Evolutionary conservation across 805 yeast species (phyloP).

Genomic region (Candida multigemmis): DNA sequence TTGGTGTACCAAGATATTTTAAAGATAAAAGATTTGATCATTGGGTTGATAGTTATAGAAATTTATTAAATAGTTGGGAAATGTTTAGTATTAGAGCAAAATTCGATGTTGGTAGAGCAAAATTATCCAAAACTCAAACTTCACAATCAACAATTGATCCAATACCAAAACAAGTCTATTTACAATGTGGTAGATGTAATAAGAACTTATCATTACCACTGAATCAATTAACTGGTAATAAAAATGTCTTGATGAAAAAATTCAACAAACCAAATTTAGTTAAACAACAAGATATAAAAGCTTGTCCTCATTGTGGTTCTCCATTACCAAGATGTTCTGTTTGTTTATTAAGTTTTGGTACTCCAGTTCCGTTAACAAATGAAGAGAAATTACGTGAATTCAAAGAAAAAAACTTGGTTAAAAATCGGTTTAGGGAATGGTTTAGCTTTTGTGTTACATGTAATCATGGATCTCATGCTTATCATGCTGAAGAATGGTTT

Average conservation of each 20-base stretch:
- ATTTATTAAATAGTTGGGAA: conserved; percentile 70
- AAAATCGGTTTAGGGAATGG: conserved; percentile 61
- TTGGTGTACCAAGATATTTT: conserved; percentile 80
- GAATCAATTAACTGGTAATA: conserved; percentile 6
- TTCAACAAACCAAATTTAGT: conserved; percentile 17
- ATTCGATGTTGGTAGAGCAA: conserved; percentile 73
- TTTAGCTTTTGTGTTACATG: conserved; percentile 87
- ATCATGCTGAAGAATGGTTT: conserved; percentile 96
- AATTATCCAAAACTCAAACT: conserved; percentile 43
- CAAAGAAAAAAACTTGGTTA: conserved; percentile 13
- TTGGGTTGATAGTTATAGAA: conserved; percentile 71
- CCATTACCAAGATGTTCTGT: conserved; percentile 88
- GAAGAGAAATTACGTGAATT: conserved; percentile 17
- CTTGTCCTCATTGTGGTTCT: conserved; percentile 81
- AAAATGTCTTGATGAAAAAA: conserved; percentile 20
- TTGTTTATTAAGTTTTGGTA: conserved; percentile 74
- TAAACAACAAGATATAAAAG: conserved; percentile 13
- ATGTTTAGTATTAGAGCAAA: conserved; percentile 70
- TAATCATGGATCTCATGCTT: conserved; percentile 91
- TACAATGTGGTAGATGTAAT: conserved; percentile 80
- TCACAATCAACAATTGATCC: conserved; percentile 42
- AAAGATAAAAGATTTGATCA: conserved; percentile 60
- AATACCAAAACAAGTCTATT: conserved; percentile 63
- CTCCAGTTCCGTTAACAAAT: conserved; percentile 40
- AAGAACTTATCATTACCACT: conserved; percentile 46